These are phyloP conservation scores for Coelastrella sp. DNA, from an alignment of 139 green algal genomes.

Conservation along the genomic window DNA sequence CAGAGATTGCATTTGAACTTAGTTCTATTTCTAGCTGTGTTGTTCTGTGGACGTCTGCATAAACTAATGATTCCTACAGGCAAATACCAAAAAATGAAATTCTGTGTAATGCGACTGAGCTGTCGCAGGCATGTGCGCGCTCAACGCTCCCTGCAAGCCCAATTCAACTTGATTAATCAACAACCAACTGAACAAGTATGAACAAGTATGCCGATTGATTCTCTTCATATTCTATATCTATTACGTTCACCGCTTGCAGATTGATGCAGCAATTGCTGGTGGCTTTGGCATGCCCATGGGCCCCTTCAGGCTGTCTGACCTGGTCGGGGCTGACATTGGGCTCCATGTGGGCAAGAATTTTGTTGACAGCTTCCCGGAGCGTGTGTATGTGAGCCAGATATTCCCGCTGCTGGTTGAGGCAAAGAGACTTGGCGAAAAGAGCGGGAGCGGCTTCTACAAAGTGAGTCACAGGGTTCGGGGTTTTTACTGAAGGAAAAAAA, in stretches of 20 bases:
- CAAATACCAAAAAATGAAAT: too few relatives aligned
- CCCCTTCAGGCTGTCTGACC: conserved; percentile 82
- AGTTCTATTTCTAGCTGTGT: too few relatives aligned
- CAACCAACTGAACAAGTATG: too few relatives aligned
- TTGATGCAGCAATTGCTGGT: conserved; percentile 88
- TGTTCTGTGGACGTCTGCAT: too few relatives aligned
- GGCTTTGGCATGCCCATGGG: conserved; percentile 99
- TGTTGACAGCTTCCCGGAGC: conserved; percentile 89
- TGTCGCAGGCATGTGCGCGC: too few relatives aligned
- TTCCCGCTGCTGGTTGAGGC: conserved; percentile 85
- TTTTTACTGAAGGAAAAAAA: too few relatives aligned
- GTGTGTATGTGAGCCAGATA: conserved; percentile 81
- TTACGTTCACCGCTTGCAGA: conserved; percentile 17
- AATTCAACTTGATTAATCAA: too few relatives aligned
- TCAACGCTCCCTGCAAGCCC: too few relatives aligned
- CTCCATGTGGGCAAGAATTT: conserved; percentile 97
- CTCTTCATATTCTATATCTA: background rate
- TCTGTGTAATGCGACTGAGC: too few relatives aligned
- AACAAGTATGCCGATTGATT: too few relatives aligned
- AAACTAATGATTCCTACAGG: too few relatives aligned
- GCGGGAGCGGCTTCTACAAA: conserved; percentile 93
- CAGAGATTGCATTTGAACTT: too few relatives aligned
- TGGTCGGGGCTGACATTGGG: conserved; percentile 79
- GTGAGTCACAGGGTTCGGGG: conserved; percentile 24
- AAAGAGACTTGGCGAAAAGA: conserved; percentile 96